phyloP scores from a whole-genome alignment of 2,329 filamentous ascomycete species.

The Piedraia hortae region DNA sequence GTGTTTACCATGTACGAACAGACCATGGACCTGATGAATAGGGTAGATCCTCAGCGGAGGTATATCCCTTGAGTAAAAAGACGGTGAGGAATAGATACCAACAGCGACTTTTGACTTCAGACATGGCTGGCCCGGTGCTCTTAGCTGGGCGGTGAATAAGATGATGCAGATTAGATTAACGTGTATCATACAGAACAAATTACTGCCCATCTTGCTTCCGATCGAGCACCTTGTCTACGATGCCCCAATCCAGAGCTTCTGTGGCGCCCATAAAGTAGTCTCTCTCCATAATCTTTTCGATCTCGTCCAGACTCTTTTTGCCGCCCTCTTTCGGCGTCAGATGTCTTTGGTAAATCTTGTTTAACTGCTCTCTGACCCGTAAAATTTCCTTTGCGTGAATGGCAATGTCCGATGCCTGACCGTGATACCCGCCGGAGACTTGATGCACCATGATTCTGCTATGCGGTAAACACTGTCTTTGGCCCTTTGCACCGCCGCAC shows the following conservation, averaged over 20 bases:
- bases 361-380: conserved; percentile 56
- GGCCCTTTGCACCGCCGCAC: conserved; percentile 58
- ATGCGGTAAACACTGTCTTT: conserved; percentile 75
- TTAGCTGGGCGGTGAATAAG: too few species aligned
- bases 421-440: conserved; percentile 47
- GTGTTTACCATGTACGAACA: conserved; percentile 98
- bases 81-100: too few species aligned
- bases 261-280: conserved; percentile 80
- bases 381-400: conserved; percentile 96
- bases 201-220: conserved; percentile 24
- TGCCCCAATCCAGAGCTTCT: conserved; percentile 69
- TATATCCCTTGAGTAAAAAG: too few species aligned
- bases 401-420: conserved; percentile 54
- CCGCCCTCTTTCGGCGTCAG: conserved; percentile 47
- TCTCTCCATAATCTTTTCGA: conserved; percentile 87
- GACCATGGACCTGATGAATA: conserved; percentile 66
- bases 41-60: conserved; percentile 51
- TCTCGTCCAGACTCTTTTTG: conserved; percentile 49
- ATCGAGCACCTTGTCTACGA: conserved; percentile 68
- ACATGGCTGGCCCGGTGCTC: too few species aligned
- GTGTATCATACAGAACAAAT: too few species aligned
- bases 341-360: conserved; percentile 69
- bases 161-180: too few species aligned
- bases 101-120: too few species aligned
- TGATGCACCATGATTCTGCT: conserved; percentile 94